A percentile compares a stretch with the other conserved stretches of the same genome.
phyloP scores from a whole-genome alignment of 305 asterid genomes.

The Ilex paraguariensis region DNA sequence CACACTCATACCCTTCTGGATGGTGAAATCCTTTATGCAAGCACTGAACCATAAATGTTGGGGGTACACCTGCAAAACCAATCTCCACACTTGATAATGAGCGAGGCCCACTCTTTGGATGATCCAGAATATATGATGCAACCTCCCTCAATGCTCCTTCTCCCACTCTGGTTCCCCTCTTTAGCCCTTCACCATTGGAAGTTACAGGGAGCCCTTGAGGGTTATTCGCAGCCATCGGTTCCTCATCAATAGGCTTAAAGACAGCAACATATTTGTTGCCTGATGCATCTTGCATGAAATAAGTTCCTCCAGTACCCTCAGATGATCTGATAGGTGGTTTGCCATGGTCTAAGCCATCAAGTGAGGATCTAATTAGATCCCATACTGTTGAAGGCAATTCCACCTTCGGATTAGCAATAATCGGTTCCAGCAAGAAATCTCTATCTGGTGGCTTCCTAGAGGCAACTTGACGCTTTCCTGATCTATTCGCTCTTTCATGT shows the following conservation, averaged over 20 bases:
- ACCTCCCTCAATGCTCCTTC: slow-evolving; percentile 5
- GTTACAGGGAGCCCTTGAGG: slow-evolving; percentile 59
- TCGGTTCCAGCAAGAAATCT: slow-evolving; percentile 39
- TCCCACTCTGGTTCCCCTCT: slow-evolving; percentile 21
- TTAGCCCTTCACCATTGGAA: slow-evolving; percentile 59
- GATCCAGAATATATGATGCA: slow-evolving; percentile 39
- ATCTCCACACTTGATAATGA: background rate
- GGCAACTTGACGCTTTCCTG: slow-evolving; percentile 7
- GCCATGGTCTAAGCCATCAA: slow-evolving; percentile 47
- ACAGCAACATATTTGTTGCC: slow-evolving; percentile 47
- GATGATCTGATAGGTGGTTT: slow-evolving; percentile 49
- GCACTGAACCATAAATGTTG: background rate
- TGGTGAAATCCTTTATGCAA: background rate
- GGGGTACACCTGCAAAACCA: slow-evolving; percentile 1
- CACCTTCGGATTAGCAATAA: slow-evolving; percentile 30
- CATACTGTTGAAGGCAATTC: slow-evolving; percentile 32
- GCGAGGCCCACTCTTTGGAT: background rate
- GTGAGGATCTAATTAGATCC: slow-evolving; percentile 37
- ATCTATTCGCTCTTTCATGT: slow-evolving; percentile 3
- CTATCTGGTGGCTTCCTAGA: slow-evolving; percentile 11
- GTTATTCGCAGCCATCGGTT: slow-evolving; percentile 62
- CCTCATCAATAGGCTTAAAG: slow-evolving; percentile 74
- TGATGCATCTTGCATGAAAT: slow-evolving; percentile 56
- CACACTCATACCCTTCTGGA: slow-evolving; percentile 1
- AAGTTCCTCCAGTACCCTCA: slow-evolving; percentile 68